These are phyloP conservation scores for Pisolithus albus DNA, from an alignment of 768 basidiomycete genomes.

Conservation along the genomic window DNA sequence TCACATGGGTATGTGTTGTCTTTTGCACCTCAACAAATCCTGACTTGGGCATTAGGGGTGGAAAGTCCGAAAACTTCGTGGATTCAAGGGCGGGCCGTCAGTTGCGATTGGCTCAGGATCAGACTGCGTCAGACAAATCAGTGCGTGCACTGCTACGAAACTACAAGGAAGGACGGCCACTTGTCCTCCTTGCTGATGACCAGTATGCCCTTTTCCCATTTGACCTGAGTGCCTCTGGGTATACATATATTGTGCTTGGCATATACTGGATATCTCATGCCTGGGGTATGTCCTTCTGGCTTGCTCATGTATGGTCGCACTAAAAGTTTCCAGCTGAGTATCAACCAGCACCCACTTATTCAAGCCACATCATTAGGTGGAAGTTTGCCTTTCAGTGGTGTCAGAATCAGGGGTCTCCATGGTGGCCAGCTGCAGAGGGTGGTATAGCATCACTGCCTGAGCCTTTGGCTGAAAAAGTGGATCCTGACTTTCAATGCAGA, in stretches of 20 bases:
- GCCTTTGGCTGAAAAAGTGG: background rate
- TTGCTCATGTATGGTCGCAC: background rate
- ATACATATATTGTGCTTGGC: constrained; percentile 46
- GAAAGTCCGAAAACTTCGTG: constrained; percentile 56
- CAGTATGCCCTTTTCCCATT: constrained; percentile 70
- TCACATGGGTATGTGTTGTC: constrained; percentile 65
- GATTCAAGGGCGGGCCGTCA: constrained; percentile 33
- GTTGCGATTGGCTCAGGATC: constrained; percentile 50
- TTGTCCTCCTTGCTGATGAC: constrained; percentile 69
- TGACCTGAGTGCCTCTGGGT: constrained; percentile 44
- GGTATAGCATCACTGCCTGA: background rate
- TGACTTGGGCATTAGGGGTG: constrained; percentile 42
- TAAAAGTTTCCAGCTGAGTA: constrained; percentile 46
- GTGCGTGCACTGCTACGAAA: constrained; percentile 62
- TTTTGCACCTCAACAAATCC: background rate
- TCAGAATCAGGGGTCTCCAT: constrained; percentile 54
- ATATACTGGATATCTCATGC: constrained; percentile 65
- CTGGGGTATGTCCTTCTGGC: constrained; percentile 31
- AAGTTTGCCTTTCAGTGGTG: constrained; percentile 88
- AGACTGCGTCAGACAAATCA: constrained; percentile 61
- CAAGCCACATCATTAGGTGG: constrained; percentile 58
- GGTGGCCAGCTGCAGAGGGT: constrained; percentile 34
- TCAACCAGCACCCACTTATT: constrained; percentile 42
- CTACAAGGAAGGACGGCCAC: constrained; percentile 45
- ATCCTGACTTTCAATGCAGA: constrained; percentile 28